Evolutionary conservation across 805 yeast species (phyloP), one percentile per base, ranked within the genome.

Genomic region (Kluyveromyces lactis): DNA sequence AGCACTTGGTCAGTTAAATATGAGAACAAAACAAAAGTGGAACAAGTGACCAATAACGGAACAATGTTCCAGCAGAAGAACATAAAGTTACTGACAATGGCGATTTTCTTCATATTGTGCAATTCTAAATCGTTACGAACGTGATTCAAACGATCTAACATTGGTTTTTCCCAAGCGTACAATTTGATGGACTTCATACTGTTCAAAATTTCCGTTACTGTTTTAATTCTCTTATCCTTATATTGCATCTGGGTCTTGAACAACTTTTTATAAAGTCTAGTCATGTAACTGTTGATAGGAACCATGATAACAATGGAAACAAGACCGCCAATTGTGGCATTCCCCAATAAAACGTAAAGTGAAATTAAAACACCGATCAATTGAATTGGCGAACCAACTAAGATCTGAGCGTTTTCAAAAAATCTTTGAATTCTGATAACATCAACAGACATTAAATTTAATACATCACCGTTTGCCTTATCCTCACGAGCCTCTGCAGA

Each of bases 361-460:
- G 85, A 78, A 12, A 63, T 36, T 37, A 80, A 53, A 40, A 81
- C 75, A 29, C 77, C 56, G 0, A 72, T 55, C 27, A 81, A 61
- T 42, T 77, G 68, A 13, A 76, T 56, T 4, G 86, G 86, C 1
- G 79, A 75, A 32, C 81, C 70, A 18, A 80, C 60, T 41, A 79
- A 50, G 4, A 71, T 66, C 47, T 75, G 79, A 18, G 79, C 60
- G 44, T 72, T 69, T 34, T 67, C 66, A n/a, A 75, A 58, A 39
- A 82, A 60, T 28, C 74, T 77, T 52, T 79, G 83, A 21, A 86
- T 63, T 45, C 82, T 68, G 35, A 65, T 63, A 10, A 83, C 77
- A 63, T 86, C 96, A 24, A 83, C 89, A 15, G 92, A 75, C 68
- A 84, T 72, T 52, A 81, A 68, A 51, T 84, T 86, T 47, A 86